These are phyloP conservation scores for Pseudogymnoascus sp. DNA, from an alignment of 2,329 filamentous ascomycete genomes.

Conservation along the genomic window DNA sequence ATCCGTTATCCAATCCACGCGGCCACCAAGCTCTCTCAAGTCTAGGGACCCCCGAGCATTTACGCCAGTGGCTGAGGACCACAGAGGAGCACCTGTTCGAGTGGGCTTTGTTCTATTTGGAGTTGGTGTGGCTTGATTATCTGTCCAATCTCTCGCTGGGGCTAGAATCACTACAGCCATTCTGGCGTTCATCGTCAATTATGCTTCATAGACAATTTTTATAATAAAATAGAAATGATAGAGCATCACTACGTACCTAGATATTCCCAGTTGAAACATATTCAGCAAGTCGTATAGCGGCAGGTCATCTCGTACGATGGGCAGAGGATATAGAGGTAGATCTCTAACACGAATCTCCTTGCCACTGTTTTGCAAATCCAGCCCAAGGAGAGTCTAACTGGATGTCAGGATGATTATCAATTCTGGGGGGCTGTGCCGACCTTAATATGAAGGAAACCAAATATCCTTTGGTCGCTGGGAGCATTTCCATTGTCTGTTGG, in stretches of 20 bases:
- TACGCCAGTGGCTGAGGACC: not conserved
- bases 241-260: conserved; percentile 17
- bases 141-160: conserved; percentile 5
- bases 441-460: conserved; percentile 24
- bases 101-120: not conserved
- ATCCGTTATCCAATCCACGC: conserved; percentile 16
- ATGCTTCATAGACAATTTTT: not conserved
- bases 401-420: not conserved
- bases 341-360: conserved; percentile 20
- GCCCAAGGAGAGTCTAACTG: conserved; percentile 20
- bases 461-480: conserved; percentile 17
- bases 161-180: conserved; percentile 23
- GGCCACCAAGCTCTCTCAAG: not conserved
- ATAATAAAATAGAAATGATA: not conserved
- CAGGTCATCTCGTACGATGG: conserved; percentile 23
- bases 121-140: conserved; percentile 10
- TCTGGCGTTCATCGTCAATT: conserved; percentile 11
- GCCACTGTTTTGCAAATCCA: conserved; percentile 14
- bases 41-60: not conserved
- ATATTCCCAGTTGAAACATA: conserved; percentile 24
- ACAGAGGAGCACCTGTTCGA: not conserved
- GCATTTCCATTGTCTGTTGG: not conserved
- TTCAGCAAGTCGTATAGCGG: conserved; percentile 23
- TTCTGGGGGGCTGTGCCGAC: conserved; percentile 12
- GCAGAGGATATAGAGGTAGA: conserved; percentile 23